Percentiles rank a stretch among this genome's conserved stretches.
Evolutionary conservation across 345 rosid genomes (phyloP).

Genomic region (Erodium maritimum): DNA sequence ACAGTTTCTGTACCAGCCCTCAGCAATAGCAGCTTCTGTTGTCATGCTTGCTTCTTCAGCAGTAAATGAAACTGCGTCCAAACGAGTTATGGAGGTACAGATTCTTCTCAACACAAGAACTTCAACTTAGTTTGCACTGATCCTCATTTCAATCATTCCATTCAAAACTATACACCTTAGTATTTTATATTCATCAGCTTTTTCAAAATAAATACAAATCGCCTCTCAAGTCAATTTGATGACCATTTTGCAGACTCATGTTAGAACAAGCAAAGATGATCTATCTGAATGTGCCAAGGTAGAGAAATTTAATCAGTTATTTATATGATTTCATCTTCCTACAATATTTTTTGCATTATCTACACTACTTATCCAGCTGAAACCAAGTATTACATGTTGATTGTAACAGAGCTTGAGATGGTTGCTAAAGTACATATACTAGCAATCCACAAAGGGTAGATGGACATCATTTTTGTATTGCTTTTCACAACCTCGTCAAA

Average conservation of each 20-base stretch:
- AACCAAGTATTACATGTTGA: background rate
- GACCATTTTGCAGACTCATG: conserved; percentile 49
- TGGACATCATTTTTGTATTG: too few species aligned
- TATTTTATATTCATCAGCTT: too few species aligned
- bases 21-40: conserved; percentile 70
- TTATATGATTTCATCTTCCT: too few species aligned
- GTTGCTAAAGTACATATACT: conserved; percentile 32
- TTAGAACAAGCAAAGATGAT: conserved; percentile 25
- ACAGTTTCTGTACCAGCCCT: conserved; percentile 72
- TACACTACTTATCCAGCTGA: background rate
- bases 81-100: conserved; percentile 55
- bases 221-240: background rate
- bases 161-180: too few species aligned
- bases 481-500: too few species aligned
- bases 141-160: too few species aligned
- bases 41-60: conserved; percentile 55
- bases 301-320: too few species aligned
- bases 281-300: background rate
- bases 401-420: conserved; percentile 57
- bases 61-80: conserved; percentile 23
- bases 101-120: too few species aligned
- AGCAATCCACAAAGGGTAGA: background rate
- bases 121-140: too few species aligned
- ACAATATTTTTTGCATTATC: background rate
- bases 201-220: too few species aligned